Base-by-base conservation (phyloP, 1,139 yeast species). In the Sugiyamaella novakii region DNA sequence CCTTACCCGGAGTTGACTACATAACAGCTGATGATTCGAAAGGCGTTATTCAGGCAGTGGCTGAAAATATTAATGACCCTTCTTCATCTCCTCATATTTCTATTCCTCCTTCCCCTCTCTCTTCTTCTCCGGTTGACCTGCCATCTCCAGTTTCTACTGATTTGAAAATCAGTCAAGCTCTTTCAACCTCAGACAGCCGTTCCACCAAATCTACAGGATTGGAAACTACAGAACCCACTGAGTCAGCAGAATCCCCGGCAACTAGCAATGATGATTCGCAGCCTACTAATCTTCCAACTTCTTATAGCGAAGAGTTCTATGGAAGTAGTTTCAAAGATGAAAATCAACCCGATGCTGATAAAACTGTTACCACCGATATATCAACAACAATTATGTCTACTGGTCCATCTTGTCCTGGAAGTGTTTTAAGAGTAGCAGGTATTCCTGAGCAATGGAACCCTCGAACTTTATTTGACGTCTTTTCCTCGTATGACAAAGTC, bases 401-500 rank as follows among this genome's bases (percentile, higher is more conserved):
- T 15, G 27, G 34, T 15, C 43, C 37, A 3, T 30, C 38, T n/a
- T 41, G 38, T 11, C 45, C 45, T 21, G 45, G 43, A 24, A 37
- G 40, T 35, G 48, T 22, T 6, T 31, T 55, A 14, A 46, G 56
- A 34, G 44, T 55, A 8, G 53, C 48, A 7, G 59, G 56, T 3
- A 54, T 57, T 36, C 60, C 60, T 4, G 49, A 50, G 14, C 31
- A 22, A 6, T 57, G 60, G 60, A 43, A 42, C 17, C 56, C 60
- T 8, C 47, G 44, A 21, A 47, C 45, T 11, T 38, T 57, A 18
- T 54, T 38, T 33, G 49, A 49, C 3, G 42, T 53, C 14, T 57
- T 57, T 37, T n/a, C 53, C 2, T 30, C 46, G 19, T 56, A 52
- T 34, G 51, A 47, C 5, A 40, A 34, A 8, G 50, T 50, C 19